Base-by-base conservation (phyloP, 371 early-diverging fungal genomes). In the Mortierella sp. region DNA sequence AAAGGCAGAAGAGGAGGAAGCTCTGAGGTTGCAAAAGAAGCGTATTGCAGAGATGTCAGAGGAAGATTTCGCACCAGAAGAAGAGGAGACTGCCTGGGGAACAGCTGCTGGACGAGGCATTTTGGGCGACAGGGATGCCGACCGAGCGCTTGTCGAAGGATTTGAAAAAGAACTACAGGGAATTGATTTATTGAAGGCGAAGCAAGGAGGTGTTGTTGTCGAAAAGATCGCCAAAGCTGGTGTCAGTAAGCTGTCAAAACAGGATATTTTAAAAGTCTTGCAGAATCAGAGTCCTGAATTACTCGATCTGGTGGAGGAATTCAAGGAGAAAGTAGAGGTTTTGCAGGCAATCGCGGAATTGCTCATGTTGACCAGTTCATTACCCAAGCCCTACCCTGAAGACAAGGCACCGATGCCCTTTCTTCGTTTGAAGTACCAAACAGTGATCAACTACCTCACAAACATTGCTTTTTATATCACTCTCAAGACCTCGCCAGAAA, bases 1-100 rank as follows among this genome's bases (percentile, higher is more conserved):
- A 74, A 90, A 90, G 45, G 96, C 96, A 70, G 97, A 98, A 78
- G 98, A 96, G 70, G 91, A 90, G 58, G 98, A 98, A 82, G 98
- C 97, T 1, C 83, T 95, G 66, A 90, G 94, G 70, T 86, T 98
- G 70, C 97, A 97, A 78, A 91, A 90, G 84, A 90, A 94, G 81
- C 91, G 90, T 41, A 76, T 95, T 19, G 88, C 91, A 36, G 87
- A 89, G 33, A 91, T 97, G 90, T 88, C 92, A 43, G 98, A 97
- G 83, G 93, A 90, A 41, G 98, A 98, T 88, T 97, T 97, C 77
- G 85, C 97, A n/a, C 83, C 83, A 36, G 79, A 79, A 19, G 76
- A 78, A 48, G 78, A 78, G n/a, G 83, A 75, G 61, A 75, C 79
- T 13, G 76, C 67, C 4, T 83, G 83, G 83, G 79, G 76, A 16